Evolutionary conservation across 2,329 filamentous ascomycete genomes (phyloP), one percentile per base, ranked within the genome.

Genomic region (Aspergillus tanneri): DNA sequence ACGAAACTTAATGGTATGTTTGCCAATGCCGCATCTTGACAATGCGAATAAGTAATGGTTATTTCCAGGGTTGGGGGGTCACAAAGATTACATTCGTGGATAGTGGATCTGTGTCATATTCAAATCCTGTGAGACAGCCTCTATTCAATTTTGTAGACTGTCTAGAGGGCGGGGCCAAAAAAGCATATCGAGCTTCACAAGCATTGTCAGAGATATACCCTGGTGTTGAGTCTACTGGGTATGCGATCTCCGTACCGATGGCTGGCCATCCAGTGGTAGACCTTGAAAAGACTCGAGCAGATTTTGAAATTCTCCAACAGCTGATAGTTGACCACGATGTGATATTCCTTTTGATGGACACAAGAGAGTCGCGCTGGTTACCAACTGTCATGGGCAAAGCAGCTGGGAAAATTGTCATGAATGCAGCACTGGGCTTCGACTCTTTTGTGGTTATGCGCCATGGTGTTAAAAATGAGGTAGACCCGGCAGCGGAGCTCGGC

Each of bases 381-480:
- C 93, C 93, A 1, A 97, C 92, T 0, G 83, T 99, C 12, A 96
- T 99, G 85, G 92, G 87, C 32, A 99, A 97, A 70, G 86, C 91
- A 3, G 82, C 85, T 2, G 88, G 87, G 25, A 99, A 99, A 73
- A 89, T 97, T 54, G 92, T 99, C 19, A 86, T 99, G 81, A 99
- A 97, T 68, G 90, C 92, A 6, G 93, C 93, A 2, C 79, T 99
- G 3, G 93, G 93, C 0, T 99, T 99, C 63, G 93, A 99, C 70
- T 93, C 90, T 0, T 99, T 89, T 61, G 90, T 99, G 2, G 90
- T 96, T 27, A 97, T 99, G 93, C 83, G 93, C 47, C 93, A 99
- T 68, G 93, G 93, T 1, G 77, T 89, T 5, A 80, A 83, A 57
- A 76, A 77, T 3, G 67, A 72, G 34, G 73, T 77, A 42, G 76